phyloP scores from a whole-genome alignment of 495 filamentous ascomycete genomes.

The Penicillium turbatum region DNA sequence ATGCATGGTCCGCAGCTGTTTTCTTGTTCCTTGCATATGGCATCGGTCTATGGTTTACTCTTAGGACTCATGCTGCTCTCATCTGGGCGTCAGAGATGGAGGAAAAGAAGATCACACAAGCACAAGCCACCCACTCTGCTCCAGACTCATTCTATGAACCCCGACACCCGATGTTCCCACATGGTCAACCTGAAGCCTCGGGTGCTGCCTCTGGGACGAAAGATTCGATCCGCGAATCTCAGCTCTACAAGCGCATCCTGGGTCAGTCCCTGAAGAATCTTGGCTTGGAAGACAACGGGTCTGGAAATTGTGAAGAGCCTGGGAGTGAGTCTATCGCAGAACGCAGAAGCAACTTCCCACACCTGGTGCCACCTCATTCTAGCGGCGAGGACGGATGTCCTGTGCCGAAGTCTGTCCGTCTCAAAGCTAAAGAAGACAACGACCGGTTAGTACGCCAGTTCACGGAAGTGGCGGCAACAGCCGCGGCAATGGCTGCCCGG shows the following conservation, averaged over 20 bases:
- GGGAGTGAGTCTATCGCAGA: conserved; percentile 20
- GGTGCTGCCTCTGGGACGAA: conserved; percentile 24
- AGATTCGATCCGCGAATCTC: conserved; percentile 67
- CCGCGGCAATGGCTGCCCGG: conserved; percentile 80
- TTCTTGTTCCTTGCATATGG: conserved; percentile 90
- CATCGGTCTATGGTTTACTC: conserved; percentile 93
- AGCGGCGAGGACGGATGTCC: conserved; percentile 19
- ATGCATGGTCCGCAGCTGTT: conserved; percentile 79
- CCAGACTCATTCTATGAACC: conserved; percentile 43
- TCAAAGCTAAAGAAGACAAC: conserved; percentile 72
- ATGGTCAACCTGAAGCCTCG: conserved; percentile 30
- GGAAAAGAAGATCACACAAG: conserved; percentile 62
- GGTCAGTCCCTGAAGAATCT: conserved; percentile 82
- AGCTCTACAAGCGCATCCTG: conserved; percentile 88
- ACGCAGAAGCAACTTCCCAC: conserved; percentile 44
- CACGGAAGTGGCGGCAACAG: conserved; percentile 87
- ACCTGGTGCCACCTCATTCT: conserved; percentile 62
- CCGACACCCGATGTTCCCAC: conserved; percentile 29
- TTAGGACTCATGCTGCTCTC: conserved; percentile 91
- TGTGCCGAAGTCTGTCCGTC: conserved; percentile 44
- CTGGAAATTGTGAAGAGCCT: conserved; percentile 42
- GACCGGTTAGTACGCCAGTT: conserved; percentile 73
- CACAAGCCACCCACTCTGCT: conserved; percentile 22
- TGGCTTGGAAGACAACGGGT: conserved; percentile 54
- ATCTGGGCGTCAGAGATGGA: conserved; percentile 91